These are phyloP conservation scores for Clarireedia paspali DNA, from an alignment of 2,329 filamentous ascomycete genomes.

Conservation along the genomic window DNA sequence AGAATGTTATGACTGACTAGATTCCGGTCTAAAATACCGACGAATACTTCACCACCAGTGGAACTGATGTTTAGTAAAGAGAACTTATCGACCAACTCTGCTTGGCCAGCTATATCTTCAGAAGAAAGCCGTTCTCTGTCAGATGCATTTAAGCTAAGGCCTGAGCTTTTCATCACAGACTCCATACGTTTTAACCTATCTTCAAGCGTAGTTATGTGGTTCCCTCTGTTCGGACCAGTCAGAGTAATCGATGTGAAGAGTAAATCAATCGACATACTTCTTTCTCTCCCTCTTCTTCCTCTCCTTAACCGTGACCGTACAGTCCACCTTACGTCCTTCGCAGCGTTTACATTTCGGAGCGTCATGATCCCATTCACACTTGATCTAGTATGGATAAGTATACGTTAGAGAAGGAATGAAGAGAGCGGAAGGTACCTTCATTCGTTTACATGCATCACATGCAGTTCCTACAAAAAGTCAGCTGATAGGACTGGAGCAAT, in stretches of 20 bases:
- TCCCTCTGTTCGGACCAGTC: constrained; percentile 6
- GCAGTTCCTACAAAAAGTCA: constrained; percentile 17
- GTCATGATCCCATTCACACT: constrained; percentile 17
- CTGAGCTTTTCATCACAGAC: constrained; percentile 16
- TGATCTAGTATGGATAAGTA: constrained; percentile 15
- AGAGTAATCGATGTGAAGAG: constrained; percentile 3
- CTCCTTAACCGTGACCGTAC: constrained; percentile 20
- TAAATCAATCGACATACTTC: constrained; percentile 12
- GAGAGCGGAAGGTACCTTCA: constrained; percentile 17
- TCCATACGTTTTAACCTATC: constrained; percentile 22
- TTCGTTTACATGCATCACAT: constrained; percentile 22
- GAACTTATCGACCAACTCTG: constrained; percentile 16
- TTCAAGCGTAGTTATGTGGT: constrained; percentile 18
- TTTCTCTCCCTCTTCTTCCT: constrained; percentile 21
- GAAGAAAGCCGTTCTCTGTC: constrained; percentile 10
- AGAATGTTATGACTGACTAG: neutral
- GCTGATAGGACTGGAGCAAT: neutral
- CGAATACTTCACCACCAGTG: constrained; percentile 15
- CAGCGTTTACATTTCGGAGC: constrained; percentile 18
- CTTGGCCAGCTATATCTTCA: constrained; percentile 16
- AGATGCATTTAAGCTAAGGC: constrained; percentile 4
- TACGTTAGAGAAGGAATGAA: neutral
- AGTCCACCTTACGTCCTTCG: constrained; percentile 14
- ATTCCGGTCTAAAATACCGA: constrained; percentile 11
- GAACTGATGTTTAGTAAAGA: constrained; percentile 17